Conservation (phyloP, 805 yeast genomes). For the Grigorovia transvaalensis region DNA sequence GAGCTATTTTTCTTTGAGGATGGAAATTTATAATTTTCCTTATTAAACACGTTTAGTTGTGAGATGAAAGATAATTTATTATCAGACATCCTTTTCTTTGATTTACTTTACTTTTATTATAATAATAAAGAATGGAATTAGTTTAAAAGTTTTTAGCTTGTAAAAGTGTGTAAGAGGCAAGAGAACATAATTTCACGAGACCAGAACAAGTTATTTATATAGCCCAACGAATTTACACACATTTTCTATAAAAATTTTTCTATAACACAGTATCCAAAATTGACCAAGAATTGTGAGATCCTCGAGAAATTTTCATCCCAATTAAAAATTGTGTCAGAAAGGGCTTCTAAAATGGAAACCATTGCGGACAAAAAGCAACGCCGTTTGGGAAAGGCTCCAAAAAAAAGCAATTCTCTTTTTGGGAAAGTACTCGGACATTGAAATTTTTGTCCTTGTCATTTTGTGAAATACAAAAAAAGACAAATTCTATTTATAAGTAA, state of each 20-base stretch:
- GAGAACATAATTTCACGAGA: background rate
- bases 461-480: background rate
- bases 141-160: background rate
- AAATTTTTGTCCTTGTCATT: background rate
- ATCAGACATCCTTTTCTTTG: slow-evolving; percentile 6
- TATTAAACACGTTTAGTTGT: slow-evolving; percentile 24
- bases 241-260: background rate
- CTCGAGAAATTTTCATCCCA: background rate
- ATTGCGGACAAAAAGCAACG: background rate
- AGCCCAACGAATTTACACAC: background rate
- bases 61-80: slow-evolving; percentile 14
- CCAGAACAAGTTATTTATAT: background rate
- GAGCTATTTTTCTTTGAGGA: background rate
- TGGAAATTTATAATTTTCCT: slow-evolving; percentile 17
- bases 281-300: background rate
- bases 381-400: background rate
- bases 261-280: slow-evolving; percentile 16
- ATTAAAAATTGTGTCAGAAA: background rate
- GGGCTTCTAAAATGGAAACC: background rate
- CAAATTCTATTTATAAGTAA: too few species aligned
- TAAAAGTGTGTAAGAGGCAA: background rate
- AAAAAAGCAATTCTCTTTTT: too few species aligned
- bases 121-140: background rate
- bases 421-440: background rate
- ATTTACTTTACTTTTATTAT: too few species aligned